Evolutionary conservation across 2,329 filamentous ascomycete genomes (phyloP).

Genomic region (Fusarium verrucosum): DNA sequence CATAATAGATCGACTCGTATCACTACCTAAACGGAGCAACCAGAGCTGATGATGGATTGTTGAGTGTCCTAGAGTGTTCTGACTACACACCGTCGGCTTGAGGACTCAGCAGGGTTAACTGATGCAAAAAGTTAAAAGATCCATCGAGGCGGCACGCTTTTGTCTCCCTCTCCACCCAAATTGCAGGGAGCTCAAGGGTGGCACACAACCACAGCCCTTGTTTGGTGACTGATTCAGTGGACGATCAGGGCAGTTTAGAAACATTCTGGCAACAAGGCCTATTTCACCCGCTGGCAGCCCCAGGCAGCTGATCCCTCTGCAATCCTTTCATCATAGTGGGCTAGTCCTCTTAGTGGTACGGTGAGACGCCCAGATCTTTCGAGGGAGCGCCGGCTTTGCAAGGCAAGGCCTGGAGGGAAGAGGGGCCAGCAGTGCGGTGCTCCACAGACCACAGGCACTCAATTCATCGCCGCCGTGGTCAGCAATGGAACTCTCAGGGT

Average conservation of each 20-base stretch:
- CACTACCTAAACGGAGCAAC: conserved; percentile 12
- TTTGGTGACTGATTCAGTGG: conserved; percentile 38
- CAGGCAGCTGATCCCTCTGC: conserved; percentile 26
- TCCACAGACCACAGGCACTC: conserved; percentile 22
- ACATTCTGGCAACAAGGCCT: conserved; percentile 2
- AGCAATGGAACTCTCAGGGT: conserved; percentile 33
- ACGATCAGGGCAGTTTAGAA: conserved; percentile 37
- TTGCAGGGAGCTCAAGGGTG: conserved; percentile 31
- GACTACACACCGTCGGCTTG: neutral
- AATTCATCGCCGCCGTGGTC: conserved; percentile 25
- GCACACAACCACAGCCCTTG: conserved; percentile 39
- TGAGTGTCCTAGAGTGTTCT: neutral
- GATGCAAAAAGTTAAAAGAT: conserved; percentile 16
- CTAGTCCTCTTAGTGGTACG: conserved; percentile 20
- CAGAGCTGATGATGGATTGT: conserved; percentile 1
- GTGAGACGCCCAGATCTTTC: conserved; percentile 22
- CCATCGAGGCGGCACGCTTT: conserved; percentile 24
- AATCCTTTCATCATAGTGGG: conserved; percentile 23
- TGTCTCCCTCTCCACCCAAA: conserved; percentile 5
- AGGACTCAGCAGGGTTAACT: conserved; percentile 2
- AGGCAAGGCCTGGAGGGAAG: conserved; percentile 1
- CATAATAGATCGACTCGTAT: conserved; percentile 25
- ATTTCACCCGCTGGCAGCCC: conserved; percentile 18
- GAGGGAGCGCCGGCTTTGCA: conserved; percentile 20
- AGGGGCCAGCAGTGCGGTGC: conserved; percentile 14